Conservation (phyloP, 441 rosid genomes). For the Syzygium syzygioides region DNA sequence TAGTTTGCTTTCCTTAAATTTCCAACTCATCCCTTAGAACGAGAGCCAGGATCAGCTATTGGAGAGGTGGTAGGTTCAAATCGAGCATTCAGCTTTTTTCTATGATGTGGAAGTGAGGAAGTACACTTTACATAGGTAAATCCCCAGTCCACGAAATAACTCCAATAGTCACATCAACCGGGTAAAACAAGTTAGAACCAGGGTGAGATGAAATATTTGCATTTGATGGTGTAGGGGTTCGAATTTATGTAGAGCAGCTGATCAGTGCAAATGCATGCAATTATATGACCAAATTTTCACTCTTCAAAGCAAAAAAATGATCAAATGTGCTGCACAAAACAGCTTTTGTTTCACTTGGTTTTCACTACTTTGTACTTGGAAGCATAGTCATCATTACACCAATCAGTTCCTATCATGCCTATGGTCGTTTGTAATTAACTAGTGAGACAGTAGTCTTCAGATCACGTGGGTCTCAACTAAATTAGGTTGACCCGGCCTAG, state of each 20-base stretch:
- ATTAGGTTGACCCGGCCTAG: not conserved
- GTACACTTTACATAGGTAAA: not conserved
- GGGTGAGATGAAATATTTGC: not conserved
- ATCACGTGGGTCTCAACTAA: not conserved
- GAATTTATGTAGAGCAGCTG: not conserved
- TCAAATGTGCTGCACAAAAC: not conserved
- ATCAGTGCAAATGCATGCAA: not conserved
- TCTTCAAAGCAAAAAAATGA: not conserved
- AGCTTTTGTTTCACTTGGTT: not conserved
- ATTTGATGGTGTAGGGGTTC: not conserved
- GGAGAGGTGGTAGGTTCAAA: not conserved
- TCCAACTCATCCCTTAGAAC: not conserved
- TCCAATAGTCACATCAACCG: not conserved
- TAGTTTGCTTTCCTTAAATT: not conserved
- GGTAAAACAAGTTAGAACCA: not conserved
- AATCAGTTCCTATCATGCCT: not conserved
- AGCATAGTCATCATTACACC: not conserved
- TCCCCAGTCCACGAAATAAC: not conserved
- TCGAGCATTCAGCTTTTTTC: not conserved
- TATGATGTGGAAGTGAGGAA: not conserved
- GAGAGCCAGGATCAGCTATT: not conserved
- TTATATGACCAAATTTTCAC: not conserved
- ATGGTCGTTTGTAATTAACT: not conserved
- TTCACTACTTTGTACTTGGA: not conserved
- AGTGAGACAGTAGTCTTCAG: not conserved